Conservation (phyloP, 805 yeast genomes). For the Kodamaea lidongshanica region DNA sequence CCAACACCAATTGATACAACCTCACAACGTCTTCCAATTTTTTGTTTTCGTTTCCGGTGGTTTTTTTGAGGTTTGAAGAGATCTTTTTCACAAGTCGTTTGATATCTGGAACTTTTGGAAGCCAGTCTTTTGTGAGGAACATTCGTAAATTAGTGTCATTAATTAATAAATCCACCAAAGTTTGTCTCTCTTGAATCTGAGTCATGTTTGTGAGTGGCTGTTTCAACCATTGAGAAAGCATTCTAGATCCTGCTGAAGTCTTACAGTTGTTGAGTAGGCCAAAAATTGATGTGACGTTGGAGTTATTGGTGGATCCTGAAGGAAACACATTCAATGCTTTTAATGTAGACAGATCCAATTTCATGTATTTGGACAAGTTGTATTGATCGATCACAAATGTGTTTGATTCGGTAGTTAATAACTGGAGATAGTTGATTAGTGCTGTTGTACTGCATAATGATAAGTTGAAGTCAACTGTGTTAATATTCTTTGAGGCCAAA, state of each 20-base stretch:
- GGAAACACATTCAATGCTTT: conserved; percentile 75
- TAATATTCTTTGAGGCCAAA: conserved; percentile 50
- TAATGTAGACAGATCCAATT: conserved; percentile 84
- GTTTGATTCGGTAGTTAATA: conserved; percentile 55
- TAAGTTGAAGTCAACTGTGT: conserved; percentile 36
- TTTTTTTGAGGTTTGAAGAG: conserved; percentile 23
- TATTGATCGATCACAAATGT: conserved; percentile 56
- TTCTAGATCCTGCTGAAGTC: conserved; percentile 80
- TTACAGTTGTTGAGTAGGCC: conserved; percentile 86
- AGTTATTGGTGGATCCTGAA: conserved; percentile 3
- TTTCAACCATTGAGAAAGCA: conserved; percentile 89
- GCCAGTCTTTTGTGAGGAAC: conserved; percentile 57
- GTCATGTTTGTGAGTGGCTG: conserved; percentile 75
- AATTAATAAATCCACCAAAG: conserved; percentile 67
- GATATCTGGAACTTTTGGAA: conserved; percentile 76
- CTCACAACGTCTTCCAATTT: conserved; percentile 84
- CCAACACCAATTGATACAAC: conserved; percentile 70
- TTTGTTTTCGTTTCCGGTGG: conserved; percentile 40
- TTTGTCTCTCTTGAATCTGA: conserved; percentile 63
- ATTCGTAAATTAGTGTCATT: conserved; percentile 64
- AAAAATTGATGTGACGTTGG: conserved; percentile 48
- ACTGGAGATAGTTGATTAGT: conserved; percentile 58
- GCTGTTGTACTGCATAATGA: conserved; percentile 66
- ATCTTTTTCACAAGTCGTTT: conserved; percentile 69
- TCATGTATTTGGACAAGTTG: conserved; percentile 75